Conservation (phyloP, 2,329 filamentous ascomycete species). For the Aphanoascus verrucosus region DNA sequence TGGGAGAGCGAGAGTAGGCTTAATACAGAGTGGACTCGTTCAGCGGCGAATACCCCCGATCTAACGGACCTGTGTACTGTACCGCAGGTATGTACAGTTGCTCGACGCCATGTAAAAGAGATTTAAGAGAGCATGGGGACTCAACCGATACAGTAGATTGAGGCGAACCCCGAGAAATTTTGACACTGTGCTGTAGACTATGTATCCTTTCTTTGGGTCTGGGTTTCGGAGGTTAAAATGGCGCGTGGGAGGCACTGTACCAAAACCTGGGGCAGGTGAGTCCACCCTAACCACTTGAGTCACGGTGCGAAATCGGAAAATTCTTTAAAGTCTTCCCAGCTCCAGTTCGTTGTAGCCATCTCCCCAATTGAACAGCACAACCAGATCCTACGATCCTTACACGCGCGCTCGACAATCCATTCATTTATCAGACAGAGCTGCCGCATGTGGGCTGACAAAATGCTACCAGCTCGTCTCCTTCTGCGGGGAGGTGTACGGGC, state of each 20-base stretch:
- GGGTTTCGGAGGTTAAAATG: neutral
- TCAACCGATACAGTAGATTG: too few relatives aligned
- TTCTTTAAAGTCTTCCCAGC: neutral
- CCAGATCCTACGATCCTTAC: neutral
- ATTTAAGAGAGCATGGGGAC: too few relatives aligned
- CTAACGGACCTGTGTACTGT: too few relatives aligned
- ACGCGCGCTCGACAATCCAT: neutral
- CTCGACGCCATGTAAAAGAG: too few relatives aligned
- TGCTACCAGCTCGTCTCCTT: conserved; percentile 36
- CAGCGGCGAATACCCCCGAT: too few relatives aligned
- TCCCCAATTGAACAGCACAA: neutral
- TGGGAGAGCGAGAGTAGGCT: too few relatives aligned
- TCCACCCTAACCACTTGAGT: neutral
- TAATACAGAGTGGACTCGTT: too few relatives aligned
- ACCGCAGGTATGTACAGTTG: too few relatives aligned
- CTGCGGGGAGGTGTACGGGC: conserved; percentile 32
- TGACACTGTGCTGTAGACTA: too few relatives aligned
- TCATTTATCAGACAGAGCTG: conserved; percentile 7
- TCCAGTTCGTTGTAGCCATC: neutral
- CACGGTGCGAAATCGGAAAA: neutral
- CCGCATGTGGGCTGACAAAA: conserved; percentile 18
- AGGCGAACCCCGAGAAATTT: too few relatives aligned
- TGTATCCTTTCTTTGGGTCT: neutral
- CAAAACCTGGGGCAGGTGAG: neutral
- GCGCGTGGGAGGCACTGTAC: neutral